Base-by-base conservation (phyloP, 768 basidiomycete species). In the Coprinopsis strossmayeri region DNA sequence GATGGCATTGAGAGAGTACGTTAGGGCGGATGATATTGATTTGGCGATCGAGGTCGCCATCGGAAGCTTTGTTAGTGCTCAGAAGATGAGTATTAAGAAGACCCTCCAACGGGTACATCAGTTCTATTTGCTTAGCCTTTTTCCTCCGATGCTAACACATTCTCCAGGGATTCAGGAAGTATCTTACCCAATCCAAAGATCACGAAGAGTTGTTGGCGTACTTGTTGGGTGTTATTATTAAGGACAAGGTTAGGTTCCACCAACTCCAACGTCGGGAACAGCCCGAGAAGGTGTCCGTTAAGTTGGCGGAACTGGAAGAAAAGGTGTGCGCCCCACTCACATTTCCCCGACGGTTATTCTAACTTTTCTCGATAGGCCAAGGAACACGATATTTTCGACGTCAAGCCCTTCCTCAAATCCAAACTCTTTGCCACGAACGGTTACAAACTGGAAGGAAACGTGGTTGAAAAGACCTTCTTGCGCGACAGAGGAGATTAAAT, bases 21-120 rank as follows among this genome's bases (percentile, higher is more conserved):
- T 98, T 26, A 80, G 96, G 39, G 74, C 85, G 32, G 96, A 98
- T 64, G 96, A 99, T 62, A 92, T 99, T 57, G 93, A 99, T 64
- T 70, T 98, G 45, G 95, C 96, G 1, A 98, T 99, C 53, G 91
- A 91, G 58, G 94, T 97, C 40, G 89, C 91, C 2, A 82, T 99
- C 24, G 85, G 85, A 45, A 93, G 90, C 68, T 99, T 99, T 64
- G 91, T 99, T 50, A 94, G 69, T 56, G 88, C 96, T 23, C 96
- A 99, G 65, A 99, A 99, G 74, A 85, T 93, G 78, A 91, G 89
- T 50, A 95, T 98, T 72, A 97, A 97, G 77, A 96, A 92, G 72
- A 94, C 93, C 2, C 72, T 99, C 38, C 92, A 99, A 66, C 76
- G 96, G 59, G 95, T 95, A 57, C 56, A 83, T 74, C 30, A 18